Evolutionary conservation across 352 stramenopile species (phyloP).

Genomic region (Pythium rhizo-oryzae): DNA sequence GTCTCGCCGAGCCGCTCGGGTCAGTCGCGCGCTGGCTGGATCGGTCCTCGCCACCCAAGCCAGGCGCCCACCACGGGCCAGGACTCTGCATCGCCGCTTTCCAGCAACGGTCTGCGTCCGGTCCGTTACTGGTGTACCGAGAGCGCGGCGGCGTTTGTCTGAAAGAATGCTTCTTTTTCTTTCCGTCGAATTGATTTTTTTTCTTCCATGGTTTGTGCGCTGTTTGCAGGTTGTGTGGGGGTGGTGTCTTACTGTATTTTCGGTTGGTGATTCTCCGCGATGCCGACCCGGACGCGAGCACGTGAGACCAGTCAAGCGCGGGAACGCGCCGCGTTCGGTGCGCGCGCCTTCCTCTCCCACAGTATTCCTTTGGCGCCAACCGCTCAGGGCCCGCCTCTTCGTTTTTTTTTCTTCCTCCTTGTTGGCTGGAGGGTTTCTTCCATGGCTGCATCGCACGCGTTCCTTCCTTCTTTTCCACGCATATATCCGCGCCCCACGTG

Average conservation of each 20-base stretch:
- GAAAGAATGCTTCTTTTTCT: constrained; percentile 11
- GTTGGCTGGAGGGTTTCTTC: constrained; percentile 8
- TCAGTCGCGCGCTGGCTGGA: neutral
- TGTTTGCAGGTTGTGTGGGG: neutral
- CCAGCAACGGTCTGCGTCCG: neutral
- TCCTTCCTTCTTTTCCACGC: constrained; percentile 3
- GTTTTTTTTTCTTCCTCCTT: constrained; percentile 2
- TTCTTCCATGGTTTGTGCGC: constrained; percentile 16
- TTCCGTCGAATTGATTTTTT: constrained; percentile 17
- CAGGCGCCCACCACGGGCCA: too few species aligned
- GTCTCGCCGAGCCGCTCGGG: neutral
- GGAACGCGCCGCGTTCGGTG: constrained; percentile 2
- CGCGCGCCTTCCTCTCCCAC: constrained; percentile 9
- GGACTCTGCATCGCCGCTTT: neutral
- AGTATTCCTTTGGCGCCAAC: neutral
- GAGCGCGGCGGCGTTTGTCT: neutral
- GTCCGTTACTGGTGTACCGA: constrained; percentile 4
- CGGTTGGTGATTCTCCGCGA: neutral
- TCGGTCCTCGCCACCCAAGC: neutral
- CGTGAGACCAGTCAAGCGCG: neutral
- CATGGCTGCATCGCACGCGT: constrained; percentile 13
- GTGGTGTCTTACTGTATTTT: too few species aligned
- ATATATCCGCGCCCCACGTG: neutral
- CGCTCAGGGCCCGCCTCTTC: neutral
- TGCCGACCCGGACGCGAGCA: neutral